Evolutionary conservation across 495 filamentous ascomycete species (phyloP), one percentile per base, ranked within the genome.

Genomic region (Hapsidospora chrysogenum): DNA sequence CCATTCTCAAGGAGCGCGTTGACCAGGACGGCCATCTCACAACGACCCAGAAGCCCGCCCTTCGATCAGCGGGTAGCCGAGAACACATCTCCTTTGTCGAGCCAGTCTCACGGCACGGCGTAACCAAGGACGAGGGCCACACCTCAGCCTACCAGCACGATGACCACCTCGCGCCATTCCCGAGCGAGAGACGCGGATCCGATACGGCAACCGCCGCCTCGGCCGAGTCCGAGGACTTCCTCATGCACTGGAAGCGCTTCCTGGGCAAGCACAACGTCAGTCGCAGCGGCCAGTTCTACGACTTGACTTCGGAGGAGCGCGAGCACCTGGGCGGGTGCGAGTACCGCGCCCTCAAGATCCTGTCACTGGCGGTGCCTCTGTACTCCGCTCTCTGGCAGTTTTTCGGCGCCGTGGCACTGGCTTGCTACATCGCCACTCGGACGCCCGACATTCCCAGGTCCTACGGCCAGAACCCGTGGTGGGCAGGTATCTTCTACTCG

Each of bases 281-380:
- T 2, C 65, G 80, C 13, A 87, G 87, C 51, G 75, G 72, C 9
- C 74, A 78, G 41, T 85, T 89, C 48, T 66, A 78, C 46, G 68
- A 68, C 21, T 56, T 92, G 10, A 72, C 69, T 3, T 56, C 62
- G 4, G 66, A 67, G 14, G 80, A 92, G 46, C 68, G 81, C 9
- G 75, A 80, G 37, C 57, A 66, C 37, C 66, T 92, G 4, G 82
- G 80, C 17, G 83, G 83, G 1, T 76, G 73, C 31, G 84, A 92
- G 53, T 89, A 89, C 46, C 68, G 71, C 37, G 81, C 83, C 9
- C 63, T 89, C 10, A 71, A 62, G n/a, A 58, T 85, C 6, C 60
- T 94, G 17, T 61, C 73, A 1, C 59, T 75, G 33, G 50, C 86
- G 14, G 80, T 94, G 8, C 75, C 77, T 3, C 40, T 74, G 7